These are phyloP conservation scores for Polygonum aviculare DNA, from an alignment of 148 eudicot genomes.

Conservation along the genomic window DNA sequence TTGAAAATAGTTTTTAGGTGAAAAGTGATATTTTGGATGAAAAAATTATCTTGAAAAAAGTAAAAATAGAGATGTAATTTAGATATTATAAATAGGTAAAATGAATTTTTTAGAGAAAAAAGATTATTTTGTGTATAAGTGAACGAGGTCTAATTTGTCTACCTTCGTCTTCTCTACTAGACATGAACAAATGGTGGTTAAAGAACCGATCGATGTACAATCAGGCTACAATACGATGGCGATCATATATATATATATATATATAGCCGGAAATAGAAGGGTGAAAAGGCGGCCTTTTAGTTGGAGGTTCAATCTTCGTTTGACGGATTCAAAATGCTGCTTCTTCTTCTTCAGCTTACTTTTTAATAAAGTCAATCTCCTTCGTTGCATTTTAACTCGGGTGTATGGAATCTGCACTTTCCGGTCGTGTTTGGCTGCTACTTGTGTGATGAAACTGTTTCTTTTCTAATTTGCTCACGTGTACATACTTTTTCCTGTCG, in stretches of 20 bases:
- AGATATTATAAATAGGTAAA: too few relatives aligned
- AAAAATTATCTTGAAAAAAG: too few relatives aligned
- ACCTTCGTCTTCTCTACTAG: not conserved
- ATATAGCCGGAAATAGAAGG: too few relatives aligned
- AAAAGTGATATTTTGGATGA: too few relatives aligned
- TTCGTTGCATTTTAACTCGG: not conserved
- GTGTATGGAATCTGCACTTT: not conserved
- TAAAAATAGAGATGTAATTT: too few relatives aligned
- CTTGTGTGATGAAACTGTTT: not conserved
- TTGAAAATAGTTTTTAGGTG: too few relatives aligned
- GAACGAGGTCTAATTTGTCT: not conserved
- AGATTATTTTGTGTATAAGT: too few relatives aligned
- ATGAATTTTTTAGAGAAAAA: too few relatives aligned
- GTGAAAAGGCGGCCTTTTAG: not conserved
- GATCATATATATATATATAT: too few relatives aligned
- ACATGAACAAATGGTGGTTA: not conserved
- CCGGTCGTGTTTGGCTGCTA: constrained; percentile 7
- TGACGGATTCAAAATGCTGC: not conserved
- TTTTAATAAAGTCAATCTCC: not conserved
- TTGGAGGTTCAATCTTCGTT: not conserved
- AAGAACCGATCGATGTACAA: not conserved
- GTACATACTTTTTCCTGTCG: not conserved
- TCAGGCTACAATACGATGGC: not conserved
- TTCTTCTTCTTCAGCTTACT: not conserved
- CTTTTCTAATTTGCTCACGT: not conserved